Base-by-base conservation (phyloP, 1,139 yeast genomes). In the Lodderomyces orthopsilosis region DNA sequence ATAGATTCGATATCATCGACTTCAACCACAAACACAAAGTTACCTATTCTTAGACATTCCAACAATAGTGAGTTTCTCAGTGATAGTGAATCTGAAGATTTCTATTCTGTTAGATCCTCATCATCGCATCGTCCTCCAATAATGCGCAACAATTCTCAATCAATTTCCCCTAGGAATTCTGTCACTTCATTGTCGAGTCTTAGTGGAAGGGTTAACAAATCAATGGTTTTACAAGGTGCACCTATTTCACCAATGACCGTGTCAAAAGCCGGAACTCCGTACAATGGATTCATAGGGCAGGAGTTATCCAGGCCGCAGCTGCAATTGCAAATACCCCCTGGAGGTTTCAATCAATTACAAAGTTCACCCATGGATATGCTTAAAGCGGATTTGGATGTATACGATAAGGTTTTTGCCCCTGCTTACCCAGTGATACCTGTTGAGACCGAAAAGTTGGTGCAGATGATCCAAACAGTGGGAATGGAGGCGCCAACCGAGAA, bases 401-500 rank as follows among this genome's bases (percentile, higher is more conserved):
- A 83, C 54, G 83, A 81, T 55, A 60, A 70, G 23, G 74, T 68
- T 42, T 70, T 81, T 51, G 89, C 83, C 54, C 55, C 61, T 1
- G 70, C 68, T 22, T 76, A 81, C 55, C 87, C 89, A 6, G 64
- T 83, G 0, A 63, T 84, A 19, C 84, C 87, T 1, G 61, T 74
- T 46, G 70, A 74, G 49, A 71, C 70, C 43, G 59, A 55, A 38
- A 62, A 33, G 50, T 55, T 43, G 46, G 52, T 36, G 45, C 46
- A 22, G 52, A 50, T 44, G 40, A 46, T 37, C 38, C 48, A 30
- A 52, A 7, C 23, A 4, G n/a, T 22, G 3, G 33, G 69, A 37
- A 76, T 70, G 28, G 68, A 72, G 7, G 65, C 67, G 43, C 57
- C 65, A 14, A 55, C 41, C 21, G 47, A 42, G 10, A 43, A 63